Evolutionary conservation across 1,284 basidiomycete species (phyloP), one percentile per base, ranked within the genome.

Genomic region (Moesziomyces antarcticus): DNA sequence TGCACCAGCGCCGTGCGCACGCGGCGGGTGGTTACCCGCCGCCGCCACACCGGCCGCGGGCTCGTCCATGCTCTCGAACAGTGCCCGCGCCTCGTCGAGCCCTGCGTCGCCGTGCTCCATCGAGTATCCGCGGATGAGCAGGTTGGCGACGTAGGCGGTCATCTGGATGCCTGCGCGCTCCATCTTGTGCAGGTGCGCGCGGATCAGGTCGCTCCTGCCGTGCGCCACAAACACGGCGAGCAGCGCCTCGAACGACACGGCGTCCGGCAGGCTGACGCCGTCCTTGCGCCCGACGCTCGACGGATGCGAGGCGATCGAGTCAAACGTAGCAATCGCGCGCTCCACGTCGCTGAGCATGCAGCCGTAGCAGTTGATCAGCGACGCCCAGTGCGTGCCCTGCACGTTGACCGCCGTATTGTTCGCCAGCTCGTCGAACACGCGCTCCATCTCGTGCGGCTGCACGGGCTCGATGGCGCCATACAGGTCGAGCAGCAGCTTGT

Each of bases 111-210:
- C 90, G n/a, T 56, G 44, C 81, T 94, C 92, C 2, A 92, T 93
- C 51, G 83, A 77, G 52, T 61, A 73, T 14, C 84, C 82, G 82
- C 91, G 91, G 86, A 99, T 98, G 76, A 97, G 86, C 67, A 93
- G 87, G 85, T 99, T 99, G 46, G 92, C 92, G 70, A 98, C 92
- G 85, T 99, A 99, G 1, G 97, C 96, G 0, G 96, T 99, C 88
- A 94, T 91, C 77, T 92, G 91, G 9, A 95, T 89, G 33, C 90
- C 89, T 3, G 88, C 87, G 0, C 85, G 79, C 42, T 85, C 85
- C 87, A 99, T 90, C 62, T 89, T 89, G 24, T 86, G 83, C 41
- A 91, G 85, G 82, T 93, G 93, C 20, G 86, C 75, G 0, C 91
- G 89, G 33, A 96, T 88, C 53, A 97, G 88, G 77, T 95, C 93